Evolutionary conservation across 1,284 basidiomycete species (phyloP).

Genomic region (Cryptococcus hybrid): DNA sequence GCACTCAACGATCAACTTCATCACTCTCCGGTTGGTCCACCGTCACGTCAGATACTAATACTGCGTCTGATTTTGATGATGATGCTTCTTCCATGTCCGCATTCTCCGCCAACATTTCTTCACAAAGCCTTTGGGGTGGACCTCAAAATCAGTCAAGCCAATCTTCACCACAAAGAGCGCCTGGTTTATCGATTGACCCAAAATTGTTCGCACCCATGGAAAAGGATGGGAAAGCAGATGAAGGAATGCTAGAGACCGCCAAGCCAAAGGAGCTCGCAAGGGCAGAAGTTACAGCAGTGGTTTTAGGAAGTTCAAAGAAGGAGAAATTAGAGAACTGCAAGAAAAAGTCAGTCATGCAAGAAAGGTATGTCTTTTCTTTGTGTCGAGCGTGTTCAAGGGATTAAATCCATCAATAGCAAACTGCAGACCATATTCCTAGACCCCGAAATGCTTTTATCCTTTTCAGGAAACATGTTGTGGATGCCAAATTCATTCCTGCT

Average conservation of each 20-base stretch:
- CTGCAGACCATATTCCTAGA: slow-evolving; percentile 75
- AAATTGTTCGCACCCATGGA: slow-evolving; percentile 18
- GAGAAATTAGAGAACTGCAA: slow-evolving; percentile 8
- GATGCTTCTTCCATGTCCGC: slow-evolving; percentile 1
- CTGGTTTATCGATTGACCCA: slow-evolving; percentile 27
- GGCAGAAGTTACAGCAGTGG: slow-evolving; percentile 5
- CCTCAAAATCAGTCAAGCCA: not conserved
- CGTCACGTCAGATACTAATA: not conserved
- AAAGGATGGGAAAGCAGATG: slow-evolving; percentile 5
- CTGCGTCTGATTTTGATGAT: slow-evolving; percentile 2
- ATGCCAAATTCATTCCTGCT: slow-evolving; percentile 70
- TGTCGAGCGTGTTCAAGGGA: not conserved
- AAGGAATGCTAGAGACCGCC: slow-evolving; percentile 14
- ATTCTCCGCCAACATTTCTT: not conserved
- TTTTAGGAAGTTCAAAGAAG: not conserved
- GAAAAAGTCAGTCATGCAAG: slow-evolving; percentile 40
- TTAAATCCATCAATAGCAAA: slow-evolving; percentile 29
- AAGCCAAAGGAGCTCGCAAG: slow-evolving; percentile 15
- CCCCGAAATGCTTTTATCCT: slow-evolving; percentile 95
- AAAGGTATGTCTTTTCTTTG: slow-evolving; percentile 25
- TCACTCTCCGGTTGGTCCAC: slow-evolving; percentile 21
- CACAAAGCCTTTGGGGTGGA: not conserved
- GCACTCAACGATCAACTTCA: slow-evolving; percentile 21
- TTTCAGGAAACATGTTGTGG: slow-evolving; percentile 85
- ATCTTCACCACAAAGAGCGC: not conserved